Conservation (phyloP, 148 eudicot genomes). For the Silene latifolia region DNA sequence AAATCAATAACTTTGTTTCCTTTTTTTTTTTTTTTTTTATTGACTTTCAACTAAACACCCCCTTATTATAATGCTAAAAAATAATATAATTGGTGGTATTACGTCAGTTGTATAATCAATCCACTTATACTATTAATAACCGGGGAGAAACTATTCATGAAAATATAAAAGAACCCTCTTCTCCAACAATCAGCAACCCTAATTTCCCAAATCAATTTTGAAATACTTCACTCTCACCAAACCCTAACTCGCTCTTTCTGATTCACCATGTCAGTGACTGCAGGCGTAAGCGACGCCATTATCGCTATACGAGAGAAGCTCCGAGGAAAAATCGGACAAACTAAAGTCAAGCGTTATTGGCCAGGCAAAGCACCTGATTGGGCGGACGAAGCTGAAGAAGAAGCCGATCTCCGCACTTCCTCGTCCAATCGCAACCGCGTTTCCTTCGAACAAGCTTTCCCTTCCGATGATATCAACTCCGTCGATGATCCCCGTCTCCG, state of each 20-base stretch:
- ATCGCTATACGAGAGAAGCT: constrained; percentile 79
- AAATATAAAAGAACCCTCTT: too few relatives aligned
- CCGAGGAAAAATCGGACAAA: constrained; percentile 80
- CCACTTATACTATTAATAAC: too few relatives aligned
- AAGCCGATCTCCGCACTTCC: constrained; percentile 41
- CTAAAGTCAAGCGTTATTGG: constrained; percentile 88
- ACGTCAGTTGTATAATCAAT: too few relatives aligned
- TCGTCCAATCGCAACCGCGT: constrained; percentile 25
- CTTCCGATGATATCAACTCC: constrained; percentile 25
- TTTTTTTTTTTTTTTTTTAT: too few relatives aligned
- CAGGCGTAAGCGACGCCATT: constrained; percentile 71
- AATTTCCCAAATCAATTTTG: too few relatives aligned
- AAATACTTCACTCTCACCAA: background rate
- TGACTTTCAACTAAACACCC: too few relatives aligned
- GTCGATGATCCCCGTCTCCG: constrained; percentile 65
- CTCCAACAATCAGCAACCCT: too few relatives aligned
- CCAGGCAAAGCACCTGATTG: constrained; percentile 78
- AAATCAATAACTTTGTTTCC: too few relatives aligned
- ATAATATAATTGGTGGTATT: too few relatives aligned
- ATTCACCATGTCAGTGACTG: constrained; percentile 69
- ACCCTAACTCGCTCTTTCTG: constrained; percentile 22
- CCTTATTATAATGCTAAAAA: too few relatives aligned
- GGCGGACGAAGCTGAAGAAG: constrained; percentile 74
- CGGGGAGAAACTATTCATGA: too few relatives aligned
- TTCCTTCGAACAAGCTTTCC: constrained; percentile 49